phyloP scores from a whole-genome alignment of 176 grass and related monocot genomes.

The Neostapfia colusana region DNA sequence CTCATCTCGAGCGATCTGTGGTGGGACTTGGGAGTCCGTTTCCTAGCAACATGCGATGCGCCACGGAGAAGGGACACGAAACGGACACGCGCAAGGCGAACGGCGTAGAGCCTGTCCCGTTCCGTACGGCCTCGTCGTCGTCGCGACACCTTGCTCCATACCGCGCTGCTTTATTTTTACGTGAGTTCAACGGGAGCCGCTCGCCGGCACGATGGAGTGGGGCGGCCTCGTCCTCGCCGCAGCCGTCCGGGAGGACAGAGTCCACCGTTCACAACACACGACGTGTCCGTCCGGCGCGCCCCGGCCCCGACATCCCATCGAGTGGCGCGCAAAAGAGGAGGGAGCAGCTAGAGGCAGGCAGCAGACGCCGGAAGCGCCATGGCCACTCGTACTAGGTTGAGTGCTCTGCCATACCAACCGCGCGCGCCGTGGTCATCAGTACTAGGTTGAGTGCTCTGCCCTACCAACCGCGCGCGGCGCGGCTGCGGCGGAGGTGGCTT shows the following conservation, averaged over 20 bases:
- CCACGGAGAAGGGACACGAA: neutral
- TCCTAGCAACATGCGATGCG: too few species aligned
- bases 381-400: neutral
- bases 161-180: neutral
- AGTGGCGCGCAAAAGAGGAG: neutral
- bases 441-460: too few species aligned
- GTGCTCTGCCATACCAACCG: neutral
- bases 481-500: too few species aligned
- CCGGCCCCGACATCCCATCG: neutral
- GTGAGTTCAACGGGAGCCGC: too few species aligned
- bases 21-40: too few species aligned
- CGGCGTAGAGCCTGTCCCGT: neutral
- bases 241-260: neutral
- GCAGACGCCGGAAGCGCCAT: neutral
- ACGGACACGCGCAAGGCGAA: neutral
- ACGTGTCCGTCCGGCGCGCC: neutral
- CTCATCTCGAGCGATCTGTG: too few species aligned
- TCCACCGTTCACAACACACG: neutral
- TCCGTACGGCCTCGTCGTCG: constrained; percentile 16
- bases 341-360: neutral
- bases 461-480: too few species aligned
- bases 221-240: neutral
- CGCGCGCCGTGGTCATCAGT: too few species aligned
- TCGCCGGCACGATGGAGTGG: neutral
- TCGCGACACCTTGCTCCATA: constrained; percentile 3